Conservation (phyloP, 2,329 filamentous ascomycete genomes). For the Ceratocystis eucalypticola region DNA sequence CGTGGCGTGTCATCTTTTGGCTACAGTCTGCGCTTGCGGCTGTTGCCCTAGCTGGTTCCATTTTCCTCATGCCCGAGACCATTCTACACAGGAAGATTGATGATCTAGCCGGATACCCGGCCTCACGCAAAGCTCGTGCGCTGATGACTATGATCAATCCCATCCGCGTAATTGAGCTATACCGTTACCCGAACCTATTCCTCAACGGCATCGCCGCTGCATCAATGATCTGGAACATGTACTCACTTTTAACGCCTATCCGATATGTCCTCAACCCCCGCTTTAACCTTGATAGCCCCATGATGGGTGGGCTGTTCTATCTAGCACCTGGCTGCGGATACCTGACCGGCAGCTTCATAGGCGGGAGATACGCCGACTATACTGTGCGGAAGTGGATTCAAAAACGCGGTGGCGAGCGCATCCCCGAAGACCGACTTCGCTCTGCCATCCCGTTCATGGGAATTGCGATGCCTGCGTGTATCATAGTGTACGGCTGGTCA, state of each 20-base stretch:
- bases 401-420: slow-evolving; percentile 42
- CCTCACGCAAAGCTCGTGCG: slow-evolving; percentile 36
- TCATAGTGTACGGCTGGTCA: slow-evolving; percentile 48
- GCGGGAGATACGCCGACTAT: slow-evolving; percentile 57
- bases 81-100: slow-evolving; percentile 50
- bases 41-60: slow-evolving; percentile 43
- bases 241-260: slow-evolving; percentile 47
- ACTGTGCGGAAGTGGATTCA: slow-evolving; percentile 51
- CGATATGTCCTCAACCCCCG: slow-evolving; percentile 62
- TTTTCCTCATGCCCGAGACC: slow-evolving; percentile 59
- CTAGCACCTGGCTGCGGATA: slow-evolving; percentile 61
- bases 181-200: slow-evolving; percentile 55
- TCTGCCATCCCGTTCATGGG: slow-evolving; percentile 45
- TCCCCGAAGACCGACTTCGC: slow-evolving; percentile 56
- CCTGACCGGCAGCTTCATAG: slow-evolving; percentile 53
- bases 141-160: slow-evolving; percentile 55
- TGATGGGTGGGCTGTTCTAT: slow-evolving; percentile 59
- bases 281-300: slow-evolving; percentile 51
- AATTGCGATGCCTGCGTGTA: slow-evolving; percentile 44
- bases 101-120: slow-evolving; percentile 44
- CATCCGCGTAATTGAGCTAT: slow-evolving; percentile 47
- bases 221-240: slow-evolving; percentile 61
- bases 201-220: slow-evolving; percentile 44
- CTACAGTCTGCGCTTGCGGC: slow-evolving; percentile 57
- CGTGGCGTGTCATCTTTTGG: slow-evolving; percentile 68